A percentile compares a stretch with the other conserved stretches of the same genome.
Conservation (phyloP, 2,329 filamentous ascomycete genomes). For the Beauveria rudraprayagi region DNA sequence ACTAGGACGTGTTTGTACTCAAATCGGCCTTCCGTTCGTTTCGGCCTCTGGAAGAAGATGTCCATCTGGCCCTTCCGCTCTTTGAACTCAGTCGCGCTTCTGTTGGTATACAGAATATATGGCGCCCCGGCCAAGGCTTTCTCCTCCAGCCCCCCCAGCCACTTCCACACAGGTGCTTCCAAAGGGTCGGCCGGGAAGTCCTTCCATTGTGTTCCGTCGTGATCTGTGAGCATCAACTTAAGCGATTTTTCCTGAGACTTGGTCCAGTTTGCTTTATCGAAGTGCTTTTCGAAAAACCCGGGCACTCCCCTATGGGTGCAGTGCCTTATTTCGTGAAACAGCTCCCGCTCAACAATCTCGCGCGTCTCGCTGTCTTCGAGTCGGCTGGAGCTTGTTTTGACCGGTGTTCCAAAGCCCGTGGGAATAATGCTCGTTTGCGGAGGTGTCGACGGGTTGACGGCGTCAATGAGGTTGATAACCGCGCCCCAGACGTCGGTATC, state of each 20-base stretch:
- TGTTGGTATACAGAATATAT: conserved; percentile 13
- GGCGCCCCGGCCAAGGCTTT: not conserved
- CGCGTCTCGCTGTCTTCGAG: conserved; percentile 10
- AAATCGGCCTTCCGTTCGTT: not conserved
- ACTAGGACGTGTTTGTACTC: conserved; percentile 17
- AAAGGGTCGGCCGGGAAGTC: conserved; percentile 1
- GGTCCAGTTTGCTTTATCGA: conserved; percentile 4
- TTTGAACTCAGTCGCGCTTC: conserved; percentile 15
- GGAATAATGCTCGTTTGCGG: not conserved
- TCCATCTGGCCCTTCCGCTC: conserved; percentile 17
- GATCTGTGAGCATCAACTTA: not conserved
- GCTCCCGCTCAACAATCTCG: conserved; percentile 7
- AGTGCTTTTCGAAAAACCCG: conserved; percentile 10
- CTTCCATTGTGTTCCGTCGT: conserved; percentile 2
- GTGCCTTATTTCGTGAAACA: conserved; percentile 8
- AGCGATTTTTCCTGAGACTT: conserved; percentile 8
- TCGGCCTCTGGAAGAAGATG: conserved; percentile 15
- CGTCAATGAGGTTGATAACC: not conserved
- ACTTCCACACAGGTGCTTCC: conserved; percentile 4
- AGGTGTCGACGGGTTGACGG: conserved; percentile 2
- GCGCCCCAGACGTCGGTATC: conserved; percentile 6
- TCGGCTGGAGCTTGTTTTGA: conserved; percentile 11
- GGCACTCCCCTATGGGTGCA: conserved; percentile 3
- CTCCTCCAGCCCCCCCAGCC: conserved; percentile 1
- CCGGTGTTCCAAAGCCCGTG: conserved; percentile 2